Evolutionary conservation across 129 eudicot species (phyloP).

Genomic region (Flaveria ramosissima): DNA sequence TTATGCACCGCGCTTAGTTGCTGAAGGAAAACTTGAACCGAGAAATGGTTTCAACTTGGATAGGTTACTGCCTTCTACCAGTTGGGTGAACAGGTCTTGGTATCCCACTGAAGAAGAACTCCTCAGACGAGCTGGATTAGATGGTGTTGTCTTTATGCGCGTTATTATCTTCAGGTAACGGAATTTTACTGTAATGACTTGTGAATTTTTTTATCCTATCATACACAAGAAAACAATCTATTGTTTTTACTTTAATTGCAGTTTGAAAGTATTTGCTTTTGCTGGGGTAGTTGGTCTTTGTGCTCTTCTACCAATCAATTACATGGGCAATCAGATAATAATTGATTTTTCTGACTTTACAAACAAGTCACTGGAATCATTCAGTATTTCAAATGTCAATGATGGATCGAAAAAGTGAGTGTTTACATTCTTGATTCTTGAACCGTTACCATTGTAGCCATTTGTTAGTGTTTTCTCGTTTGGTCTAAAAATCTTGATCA

Average conservation of each 20-base stretch:
- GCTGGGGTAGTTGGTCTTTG: constrained; percentile 75
- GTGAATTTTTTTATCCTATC: not conserved
- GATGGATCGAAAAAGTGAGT: constrained; percentile 81
- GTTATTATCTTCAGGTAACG: constrained; percentile 67
- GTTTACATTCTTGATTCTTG: constrained; percentile 11
- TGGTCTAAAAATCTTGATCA: not conserved
- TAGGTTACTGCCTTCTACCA: constrained; percentile 66
- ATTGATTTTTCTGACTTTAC: constrained; percentile 58
- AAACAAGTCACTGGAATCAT: constrained; percentile 69
- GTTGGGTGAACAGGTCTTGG: constrained; percentile 86
- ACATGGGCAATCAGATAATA: constrained; percentile 71
- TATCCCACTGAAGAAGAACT: constrained; percentile 69
- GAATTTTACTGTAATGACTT: not conserved
- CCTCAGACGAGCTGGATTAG: constrained; percentile 67
- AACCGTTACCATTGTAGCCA: constrained; percentile 3
- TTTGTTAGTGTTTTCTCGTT: constrained; percentile 20
- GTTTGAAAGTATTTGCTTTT: constrained; percentile 66
- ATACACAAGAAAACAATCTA: constrained; percentile 26
- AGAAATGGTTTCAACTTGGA: constrained; percentile 49
- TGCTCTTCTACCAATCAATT: constrained; percentile 83
- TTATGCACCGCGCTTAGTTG: constrained; percentile 79
- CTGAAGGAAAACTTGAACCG: constrained; percentile 52
- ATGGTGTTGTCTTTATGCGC: constrained; percentile 90
- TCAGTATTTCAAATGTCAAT: constrained; percentile 87
- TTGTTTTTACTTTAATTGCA: constrained; percentile 45